A percentile compares a stretch with the other conserved stretches of the same genome.
phyloP scores from a whole-genome alignment of 78 protist species.

The Chrysochromulina tobinii region DNA sequence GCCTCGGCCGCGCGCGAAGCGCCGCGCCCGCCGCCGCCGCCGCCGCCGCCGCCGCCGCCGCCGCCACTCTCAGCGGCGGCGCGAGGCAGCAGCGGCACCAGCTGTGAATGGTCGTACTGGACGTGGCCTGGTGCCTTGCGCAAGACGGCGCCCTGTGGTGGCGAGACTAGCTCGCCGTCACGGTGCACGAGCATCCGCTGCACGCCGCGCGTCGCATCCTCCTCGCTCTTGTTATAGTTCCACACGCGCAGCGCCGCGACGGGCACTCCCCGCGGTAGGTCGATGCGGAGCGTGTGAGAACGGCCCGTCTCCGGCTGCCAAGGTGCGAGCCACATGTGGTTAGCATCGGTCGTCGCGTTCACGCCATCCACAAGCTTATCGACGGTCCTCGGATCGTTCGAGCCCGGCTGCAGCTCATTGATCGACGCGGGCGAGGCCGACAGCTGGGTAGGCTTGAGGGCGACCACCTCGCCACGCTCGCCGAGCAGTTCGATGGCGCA shows the following conservation, averaged over 20 bases:
- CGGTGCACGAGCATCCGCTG: neutral
- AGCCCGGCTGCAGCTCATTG: conserved; percentile 12
- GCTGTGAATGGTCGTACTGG: too few relatives aligned
- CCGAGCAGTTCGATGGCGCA: conserved; percentile 70
- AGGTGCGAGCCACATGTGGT: conserved; percentile 22
- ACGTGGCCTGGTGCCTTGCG: neutral
- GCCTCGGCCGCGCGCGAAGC: too few relatives aligned
- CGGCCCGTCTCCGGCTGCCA: neutral
- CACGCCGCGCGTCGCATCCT: neutral
- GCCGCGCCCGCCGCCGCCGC: too few relatives aligned
- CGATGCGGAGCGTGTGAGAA: neutral
- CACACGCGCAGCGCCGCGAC: conserved; percentile 1
- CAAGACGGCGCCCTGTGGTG: neutral
- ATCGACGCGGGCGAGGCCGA: conserved; percentile 17
- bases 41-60: too few relatives aligned
- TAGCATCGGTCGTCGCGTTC: neutral
- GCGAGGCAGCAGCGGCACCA: too few relatives aligned
- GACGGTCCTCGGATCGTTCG: conserved; percentile 36
- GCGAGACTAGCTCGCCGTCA: neutral
- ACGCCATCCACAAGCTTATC: conserved; percentile 42
- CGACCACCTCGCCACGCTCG: neutral
- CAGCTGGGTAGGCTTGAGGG: neutral
- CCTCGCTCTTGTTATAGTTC: conserved; percentile 15
- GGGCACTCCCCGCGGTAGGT: neutral
- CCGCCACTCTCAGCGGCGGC: too few relatives aligned